Conservation (phyloP, 805 yeast species). For the Babjeviella inositovora region DNA sequence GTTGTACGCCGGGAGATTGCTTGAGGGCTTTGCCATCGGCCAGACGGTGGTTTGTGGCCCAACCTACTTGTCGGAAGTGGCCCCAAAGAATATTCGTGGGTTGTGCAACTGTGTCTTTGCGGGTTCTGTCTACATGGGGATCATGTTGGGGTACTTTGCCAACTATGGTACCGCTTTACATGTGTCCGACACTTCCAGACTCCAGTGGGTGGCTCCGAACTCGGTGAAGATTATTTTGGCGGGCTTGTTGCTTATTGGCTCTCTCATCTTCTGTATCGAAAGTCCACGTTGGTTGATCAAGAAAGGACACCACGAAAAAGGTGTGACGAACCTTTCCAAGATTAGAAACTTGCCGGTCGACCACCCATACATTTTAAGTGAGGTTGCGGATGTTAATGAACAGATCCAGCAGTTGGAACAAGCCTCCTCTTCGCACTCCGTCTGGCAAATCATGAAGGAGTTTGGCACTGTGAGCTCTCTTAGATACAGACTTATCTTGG, state of each 20-base stretch:
- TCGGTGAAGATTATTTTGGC: slow-evolving; percentile 28
- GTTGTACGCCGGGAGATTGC: slow-evolving; percentile 34
- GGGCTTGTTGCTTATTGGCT: slow-evolving; percentile 23
- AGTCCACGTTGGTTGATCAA: slow-evolving; percentile 36
- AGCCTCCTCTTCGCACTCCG: slow-evolving; percentile 8
- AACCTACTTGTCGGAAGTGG: slow-evolving; percentile 32
- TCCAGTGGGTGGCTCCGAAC: slow-evolving; percentile 39
- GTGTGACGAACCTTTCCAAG: slow-evolving; percentile 18
- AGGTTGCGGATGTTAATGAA: slow-evolving; percentile 32
- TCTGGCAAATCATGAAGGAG: slow-evolving; percentile 12
- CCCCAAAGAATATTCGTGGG: slow-evolving; percentile 37
- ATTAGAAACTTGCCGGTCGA: slow-evolving; percentile 25
- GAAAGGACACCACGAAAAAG: slow-evolving; percentile 20
- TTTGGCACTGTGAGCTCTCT: slow-evolving; percentile 18
- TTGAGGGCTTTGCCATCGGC: slow-evolving; percentile 43
- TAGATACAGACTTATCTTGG: slow-evolving; percentile 26
- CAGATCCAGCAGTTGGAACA: slow-evolving; percentile 20
- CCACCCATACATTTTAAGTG: slow-evolving; percentile 32
- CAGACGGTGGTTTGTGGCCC: slow-evolving; percentile 42
- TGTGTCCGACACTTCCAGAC: slow-evolving; percentile 13
- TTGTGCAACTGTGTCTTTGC: slow-evolving; percentile 33
- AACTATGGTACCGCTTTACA: slow-evolving; percentile 36
- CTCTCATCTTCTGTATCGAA: slow-evolving; percentile 24
- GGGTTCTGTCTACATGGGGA: slow-evolving; percentile 42
- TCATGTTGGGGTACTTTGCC: slow-evolving; percentile 28